Base-by-base conservation (phyloP, 78 protist genomes). In the Dictyostelium capitatum region DNA sequence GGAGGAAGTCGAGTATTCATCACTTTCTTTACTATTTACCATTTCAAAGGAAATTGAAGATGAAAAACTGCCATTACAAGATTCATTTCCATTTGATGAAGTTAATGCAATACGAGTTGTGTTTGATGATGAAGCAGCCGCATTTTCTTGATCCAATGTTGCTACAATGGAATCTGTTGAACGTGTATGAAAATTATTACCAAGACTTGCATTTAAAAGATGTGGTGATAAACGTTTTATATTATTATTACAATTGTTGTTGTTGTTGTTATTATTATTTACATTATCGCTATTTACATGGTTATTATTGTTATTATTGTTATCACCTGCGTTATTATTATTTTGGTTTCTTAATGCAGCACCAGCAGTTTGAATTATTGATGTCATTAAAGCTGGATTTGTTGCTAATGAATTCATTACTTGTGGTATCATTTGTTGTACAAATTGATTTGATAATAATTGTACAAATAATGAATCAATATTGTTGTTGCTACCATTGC, bases 361-460 rank as follows among this genome's bases (percentile, higher is more conserved):
- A 51, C 93, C 82, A 14, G 93, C 73, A 64, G 84, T 87, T 65
- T 87, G 93, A 19, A 87, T 59, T 6, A 87, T 50, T 50, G 84
- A 77, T 9, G 93, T 87, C 93, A 87, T 87, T 50, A 87, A 77
- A 7, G 84, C 51, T 46, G 93, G 93, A 77, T 87, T 87, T n/a
- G 75, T 37, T 25, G 84, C 93, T 9, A 87, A 64, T 64, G 69
- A 77, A 65, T 87, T 87, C 20, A 87, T 87, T 17, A 87, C 84
- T 62, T 87, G 93, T 48, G 93, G 93, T 8, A 87, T 87, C 93
- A 87, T 87, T 87, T 87, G 93, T 77, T 87, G 93, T 20, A 87
- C 79, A 41, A 87, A 54, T 65, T 87, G 93, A 65, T 87, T 74
- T 14, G 83, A 87, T 74, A 87, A 32, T 37, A 77, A 65, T 48